Conservation (phyloP, 2,329 filamentous ascomycete genomes). For the Ophiocordyceps polyrhachis-furcata region DNA sequence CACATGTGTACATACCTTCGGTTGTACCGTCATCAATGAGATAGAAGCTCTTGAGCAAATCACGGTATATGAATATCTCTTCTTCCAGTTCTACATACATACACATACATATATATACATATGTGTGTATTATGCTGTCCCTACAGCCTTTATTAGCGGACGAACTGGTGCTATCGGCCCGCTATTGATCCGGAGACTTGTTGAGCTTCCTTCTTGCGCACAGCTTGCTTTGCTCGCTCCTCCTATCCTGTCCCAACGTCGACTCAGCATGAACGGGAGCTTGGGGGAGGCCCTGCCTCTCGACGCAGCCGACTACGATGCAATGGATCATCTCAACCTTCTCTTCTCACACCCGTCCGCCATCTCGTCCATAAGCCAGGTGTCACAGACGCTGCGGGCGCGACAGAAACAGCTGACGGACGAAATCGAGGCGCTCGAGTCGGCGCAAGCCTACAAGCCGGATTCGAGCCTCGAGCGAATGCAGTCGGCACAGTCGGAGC, state of each 20-base stretch:
- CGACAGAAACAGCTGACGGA: constrained; percentile 70
- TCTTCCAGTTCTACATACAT: too few relatives aligned
- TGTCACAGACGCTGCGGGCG: constrained; percentile 52
- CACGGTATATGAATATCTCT: too few relatives aligned
- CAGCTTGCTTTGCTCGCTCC: background rate
- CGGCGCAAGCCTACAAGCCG: constrained; percentile 68
- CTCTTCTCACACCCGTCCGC: constrained; percentile 84
- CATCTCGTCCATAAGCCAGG: constrained; percentile 55
- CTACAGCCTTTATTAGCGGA: too few relatives aligned
- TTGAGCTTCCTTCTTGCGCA: background rate
- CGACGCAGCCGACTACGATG: constrained; percentile 61
- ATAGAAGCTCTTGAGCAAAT: too few relatives aligned
- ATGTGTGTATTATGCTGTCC: too few relatives aligned
- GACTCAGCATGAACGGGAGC: constrained; percentile 20
- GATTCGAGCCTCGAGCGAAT: constrained; percentile 80
- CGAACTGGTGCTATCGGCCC: background rate
- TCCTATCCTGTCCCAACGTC: background rate
- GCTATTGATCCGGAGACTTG: background rate
- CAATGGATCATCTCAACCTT: constrained; percentile 78
- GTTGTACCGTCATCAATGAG: too few relatives aligned
- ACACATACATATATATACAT: too few relatives aligned
- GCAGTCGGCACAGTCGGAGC: constrained; percentile 74
- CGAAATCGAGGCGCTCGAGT: constrained; percentile 55
- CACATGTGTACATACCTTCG: too few relatives aligned
- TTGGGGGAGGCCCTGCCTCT: constrained; percentile 19